Conservation (phyloP, 2,329 filamentous ascomycete species). For the Xylariaceae sp. region DNA sequence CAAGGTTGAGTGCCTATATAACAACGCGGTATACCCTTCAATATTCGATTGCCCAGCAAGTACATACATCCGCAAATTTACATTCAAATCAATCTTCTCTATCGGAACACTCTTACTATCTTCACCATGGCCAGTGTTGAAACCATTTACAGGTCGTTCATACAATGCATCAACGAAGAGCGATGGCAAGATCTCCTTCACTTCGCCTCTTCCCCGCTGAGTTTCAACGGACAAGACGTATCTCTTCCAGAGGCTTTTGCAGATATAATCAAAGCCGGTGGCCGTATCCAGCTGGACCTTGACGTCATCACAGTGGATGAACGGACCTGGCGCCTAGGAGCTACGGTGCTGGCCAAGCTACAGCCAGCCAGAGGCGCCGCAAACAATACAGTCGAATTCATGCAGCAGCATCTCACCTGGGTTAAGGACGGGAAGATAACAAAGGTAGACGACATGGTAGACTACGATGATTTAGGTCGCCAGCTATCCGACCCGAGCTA, state of each 20-base stretch:
- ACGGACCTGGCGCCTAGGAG: slow-evolving; percentile 23
- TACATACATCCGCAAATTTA: too few species aligned
- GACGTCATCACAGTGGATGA: slow-evolving; percentile 33
- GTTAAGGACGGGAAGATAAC: slow-evolving; percentile 29
- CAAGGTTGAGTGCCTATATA: too few species aligned
- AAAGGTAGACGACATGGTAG: slow-evolving; percentile 22
- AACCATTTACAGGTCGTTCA: slow-evolving; percentile 25
- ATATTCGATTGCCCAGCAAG: too few species aligned
- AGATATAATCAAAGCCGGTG: slow-evolving; percentile 13
- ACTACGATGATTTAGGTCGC: slow-evolving; percentile 27
- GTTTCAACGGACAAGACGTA: slow-evolving; percentile 25
- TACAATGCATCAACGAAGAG: slow-evolving; percentile 32
- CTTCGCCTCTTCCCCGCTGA: slow-evolving; percentile 6
- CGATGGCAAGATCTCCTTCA: slow-evolving; percentile 31
- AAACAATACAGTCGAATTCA: slow-evolving; percentile 11
- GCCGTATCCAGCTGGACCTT: slow-evolving; percentile 25
- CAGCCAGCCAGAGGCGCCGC: background rate
- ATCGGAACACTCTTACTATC: slow-evolving; percentile 16
- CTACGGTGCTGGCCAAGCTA: slow-evolving; percentile 19
- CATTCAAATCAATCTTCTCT: too few species aligned
- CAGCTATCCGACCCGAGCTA: slow-evolving; percentile 22
- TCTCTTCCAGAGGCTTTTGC: slow-evolving; percentile 25
- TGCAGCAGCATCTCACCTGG: slow-evolving; percentile 31
- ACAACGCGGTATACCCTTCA: too few species aligned
- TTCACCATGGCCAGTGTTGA: slow-evolving; percentile 27